A percentile compares a stretch with the other conserved stretches of the same genome.
These are phyloP conservation scores for Eucalyptus sp. DNA, from an alignment of 345 rosid species.

Conservation along the genomic window DNA sequence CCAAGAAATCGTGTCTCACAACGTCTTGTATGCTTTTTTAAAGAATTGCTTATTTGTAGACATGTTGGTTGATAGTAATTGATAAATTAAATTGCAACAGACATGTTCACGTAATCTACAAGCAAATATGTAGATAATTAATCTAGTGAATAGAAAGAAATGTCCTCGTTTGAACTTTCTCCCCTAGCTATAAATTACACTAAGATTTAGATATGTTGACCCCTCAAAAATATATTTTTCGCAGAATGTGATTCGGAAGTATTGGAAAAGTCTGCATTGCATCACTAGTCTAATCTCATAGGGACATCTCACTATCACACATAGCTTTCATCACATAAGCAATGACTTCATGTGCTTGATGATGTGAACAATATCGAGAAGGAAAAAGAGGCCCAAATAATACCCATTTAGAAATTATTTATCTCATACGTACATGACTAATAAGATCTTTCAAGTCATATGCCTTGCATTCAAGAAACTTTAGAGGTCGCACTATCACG, in stretches of 20 bases:
- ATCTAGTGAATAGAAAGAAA: background rate
- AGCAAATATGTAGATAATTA: background rate
- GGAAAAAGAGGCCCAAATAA: background rate
- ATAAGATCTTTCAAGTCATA: background rate
- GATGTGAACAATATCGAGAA: background rate
- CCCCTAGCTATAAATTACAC: background rate
- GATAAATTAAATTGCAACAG: accelerated
- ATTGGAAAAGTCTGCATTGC: background rate
- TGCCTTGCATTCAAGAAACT: background rate
- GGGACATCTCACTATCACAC: background rate
- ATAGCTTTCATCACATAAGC: background rate
- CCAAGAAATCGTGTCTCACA: accelerated
- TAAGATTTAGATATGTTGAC: background rate
- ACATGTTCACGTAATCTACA: too few species aligned
- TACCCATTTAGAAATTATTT: background rate
- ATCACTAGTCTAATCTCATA: background rate
- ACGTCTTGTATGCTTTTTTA: accelerated
- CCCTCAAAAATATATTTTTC: background rate
- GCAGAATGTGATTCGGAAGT: background rate
- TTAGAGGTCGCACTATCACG: accelerated
- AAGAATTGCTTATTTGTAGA: background rate
- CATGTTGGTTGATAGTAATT: background rate
- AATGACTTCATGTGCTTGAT: background rate
- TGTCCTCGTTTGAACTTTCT: background rate
- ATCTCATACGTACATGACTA: background rate